phyloP scores from a whole-genome alignment of 2,329 filamentous ascomycete genomes.

The Arachnomyces sp. region DNA sequence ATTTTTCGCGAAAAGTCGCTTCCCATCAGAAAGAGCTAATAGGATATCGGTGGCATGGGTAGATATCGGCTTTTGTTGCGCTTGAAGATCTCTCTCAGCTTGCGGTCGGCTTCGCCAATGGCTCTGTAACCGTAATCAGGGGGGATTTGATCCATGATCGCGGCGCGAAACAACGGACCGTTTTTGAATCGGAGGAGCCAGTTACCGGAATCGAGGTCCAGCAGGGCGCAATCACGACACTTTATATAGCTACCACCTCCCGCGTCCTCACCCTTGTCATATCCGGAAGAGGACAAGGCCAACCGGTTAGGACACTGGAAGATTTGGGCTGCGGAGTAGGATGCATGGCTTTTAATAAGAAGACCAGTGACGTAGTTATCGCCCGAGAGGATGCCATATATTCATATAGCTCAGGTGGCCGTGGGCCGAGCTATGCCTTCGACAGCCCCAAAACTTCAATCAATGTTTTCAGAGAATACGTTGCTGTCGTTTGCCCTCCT shows the following conservation, averaged over 20 bases:
- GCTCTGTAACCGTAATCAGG: constrained; percentile 83
- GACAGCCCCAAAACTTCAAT: constrained; percentile 84
- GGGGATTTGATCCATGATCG: constrained; percentile 94
- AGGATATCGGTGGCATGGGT: neutral
- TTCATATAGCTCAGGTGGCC: constrained; percentile 77
- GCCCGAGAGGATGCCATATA: constrained; percentile 93
- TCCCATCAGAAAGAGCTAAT: neutral
- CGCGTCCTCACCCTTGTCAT: constrained; percentile 81
- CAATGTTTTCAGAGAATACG: constrained; percentile 72
- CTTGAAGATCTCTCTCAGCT: constrained; percentile 86
- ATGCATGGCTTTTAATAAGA: constrained; percentile 82
- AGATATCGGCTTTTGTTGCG: constrained; percentile 75
- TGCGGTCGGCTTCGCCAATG: constrained; percentile 92
- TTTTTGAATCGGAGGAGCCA: constrained; percentile 94
- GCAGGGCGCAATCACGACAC: constrained; percentile 57
- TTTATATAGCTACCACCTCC: constrained; percentile 88
- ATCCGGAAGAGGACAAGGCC: constrained; percentile 79
- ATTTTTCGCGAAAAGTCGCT: neutral
- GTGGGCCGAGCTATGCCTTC: constrained; percentile 82
- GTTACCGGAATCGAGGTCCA: constrained; percentile 83
- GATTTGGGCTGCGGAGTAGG: constrained; percentile 86
- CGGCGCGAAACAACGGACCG: constrained; percentile 85
- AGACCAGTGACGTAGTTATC: constrained; percentile 79
- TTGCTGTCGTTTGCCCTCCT: constrained; percentile 77
- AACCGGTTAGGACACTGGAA: constrained; percentile 80